Conservation (phyloP, 352 stramenopile genomes). For the Phytophthora ramorum region DNA sequence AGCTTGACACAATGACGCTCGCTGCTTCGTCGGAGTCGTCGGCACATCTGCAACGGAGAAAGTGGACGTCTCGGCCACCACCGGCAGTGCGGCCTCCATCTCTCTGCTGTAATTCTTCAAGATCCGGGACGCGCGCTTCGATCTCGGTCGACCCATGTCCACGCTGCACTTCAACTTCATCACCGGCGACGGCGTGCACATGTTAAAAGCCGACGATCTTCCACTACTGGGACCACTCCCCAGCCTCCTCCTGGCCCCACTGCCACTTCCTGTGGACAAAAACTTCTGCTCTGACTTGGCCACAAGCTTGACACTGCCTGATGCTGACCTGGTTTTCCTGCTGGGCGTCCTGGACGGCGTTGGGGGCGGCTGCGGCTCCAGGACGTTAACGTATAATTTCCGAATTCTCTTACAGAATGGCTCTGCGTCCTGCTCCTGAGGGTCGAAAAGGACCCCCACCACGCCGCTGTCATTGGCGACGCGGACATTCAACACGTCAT, state of each 20-base stretch:
- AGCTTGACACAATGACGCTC: conserved; percentile 22
- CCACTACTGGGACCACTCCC: conserved; percentile 18
- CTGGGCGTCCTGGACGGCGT: conserved; percentile 31
- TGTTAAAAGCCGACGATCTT: conserved; percentile 51
- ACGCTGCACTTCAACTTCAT: conserved; percentile 83
- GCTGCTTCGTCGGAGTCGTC: conserved; percentile 14
- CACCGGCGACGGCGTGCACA: conserved; percentile 84
- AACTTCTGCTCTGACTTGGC: conserved; percentile 47
- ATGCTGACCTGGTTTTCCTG: conserved; percentile 24
- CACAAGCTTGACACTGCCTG: conserved; percentile 38
- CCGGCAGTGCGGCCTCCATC: conserved; percentile 63
- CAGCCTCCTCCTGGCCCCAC: conserved; percentile 30
- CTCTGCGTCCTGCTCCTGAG: conserved; percentile 41
- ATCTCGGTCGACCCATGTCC: conserved; percentile 74
- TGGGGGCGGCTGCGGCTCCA: conserved; percentile 6
- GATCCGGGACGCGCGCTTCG: conserved; percentile 62
- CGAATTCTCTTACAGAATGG: conserved; percentile 58
- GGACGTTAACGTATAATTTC: conserved; percentile 12
- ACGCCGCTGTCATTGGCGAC: conserved; percentile 81
- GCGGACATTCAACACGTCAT: conserved; percentile 78
- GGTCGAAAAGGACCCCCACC: conserved; percentile 76
- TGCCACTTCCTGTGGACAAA: conserved; percentile 17
- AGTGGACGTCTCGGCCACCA: conserved; percentile 23
- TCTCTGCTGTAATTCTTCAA: conserved; percentile 55
- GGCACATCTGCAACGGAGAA: conserved; percentile 15